A percentile compares a stretch with the other conserved stretches of the same genome.
Evolutionary conservation across 2,329 filamentous ascomycete genomes (phyloP).

Genomic region (Hansfordia pulvinata): DNA sequence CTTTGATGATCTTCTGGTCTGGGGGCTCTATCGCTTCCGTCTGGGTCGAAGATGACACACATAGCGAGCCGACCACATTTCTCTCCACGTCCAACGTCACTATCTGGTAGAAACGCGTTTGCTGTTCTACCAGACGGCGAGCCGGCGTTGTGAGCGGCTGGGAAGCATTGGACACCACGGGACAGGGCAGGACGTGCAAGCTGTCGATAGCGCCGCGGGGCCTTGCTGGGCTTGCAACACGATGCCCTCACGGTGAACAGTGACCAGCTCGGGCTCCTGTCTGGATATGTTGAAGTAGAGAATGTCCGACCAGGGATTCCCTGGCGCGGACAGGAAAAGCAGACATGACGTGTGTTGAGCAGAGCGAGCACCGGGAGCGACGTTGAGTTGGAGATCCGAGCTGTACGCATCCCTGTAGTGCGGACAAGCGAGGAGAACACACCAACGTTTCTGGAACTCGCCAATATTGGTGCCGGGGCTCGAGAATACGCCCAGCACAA

Average conservation of each 20-base stretch:
- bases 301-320: constrained; percentile 12
- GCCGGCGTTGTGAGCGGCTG: no score
- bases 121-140: no score
- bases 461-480: constrained; percentile 7
- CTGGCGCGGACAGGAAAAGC: constrained; percentile 12
- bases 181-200: no score
- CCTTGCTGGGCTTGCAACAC: constrained; percentile 1
- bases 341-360: constrained; percentile 7
- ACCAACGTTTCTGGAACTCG: constrained; percentile 8
- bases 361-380: constrained; percentile 13
- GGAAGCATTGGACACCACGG: no score
- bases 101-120: no score
- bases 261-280: constrained; percentile 8
- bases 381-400: constrained; percentile 23
- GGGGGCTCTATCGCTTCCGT: no score
- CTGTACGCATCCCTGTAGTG: constrained; percentile 27
- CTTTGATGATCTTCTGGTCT: no score
- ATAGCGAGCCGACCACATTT: no score
- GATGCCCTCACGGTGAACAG: constrained; percentile 11
- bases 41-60: no score
- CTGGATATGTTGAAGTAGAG: constrained; percentile 10
- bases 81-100: no score
- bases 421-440: constrained; percentile 25
- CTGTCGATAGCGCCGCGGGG: no score
- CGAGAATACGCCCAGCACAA: constrained; percentile 11